Conservation (phyloP, 371 early-diverging fungal species). For the Mortierella sp. region DNA sequence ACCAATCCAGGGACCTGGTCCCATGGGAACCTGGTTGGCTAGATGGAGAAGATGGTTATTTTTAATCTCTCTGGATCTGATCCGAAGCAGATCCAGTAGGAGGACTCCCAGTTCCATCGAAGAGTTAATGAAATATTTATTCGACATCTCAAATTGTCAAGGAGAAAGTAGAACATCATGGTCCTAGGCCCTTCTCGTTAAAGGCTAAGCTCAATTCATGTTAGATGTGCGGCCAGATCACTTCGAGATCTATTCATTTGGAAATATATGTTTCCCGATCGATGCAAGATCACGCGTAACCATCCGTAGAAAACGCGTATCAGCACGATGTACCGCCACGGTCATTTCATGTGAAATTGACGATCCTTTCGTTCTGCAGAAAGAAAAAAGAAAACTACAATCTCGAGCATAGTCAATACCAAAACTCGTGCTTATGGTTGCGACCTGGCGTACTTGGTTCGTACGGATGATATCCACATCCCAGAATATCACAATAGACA, state of each 20-base stretch:
- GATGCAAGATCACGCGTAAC: not conserved
- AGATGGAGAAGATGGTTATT: not conserved
- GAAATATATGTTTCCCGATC: not conserved
- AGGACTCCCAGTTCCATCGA: not conserved
- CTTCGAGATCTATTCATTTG: slow-evolving; percentile 2
- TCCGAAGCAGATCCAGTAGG: slow-evolving; percentile 3
- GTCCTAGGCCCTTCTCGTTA: not conserved
- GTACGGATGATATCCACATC: not conserved
- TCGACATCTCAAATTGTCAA: slow-evolving; percentile 1
- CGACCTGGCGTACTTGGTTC: too few relatives aligned
- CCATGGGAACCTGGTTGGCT: not conserved
- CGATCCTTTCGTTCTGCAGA: not conserved
- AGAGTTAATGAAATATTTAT: not conserved
- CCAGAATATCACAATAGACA: not conserved
- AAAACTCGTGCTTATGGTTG: too few relatives aligned
- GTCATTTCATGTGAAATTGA: not conserved
- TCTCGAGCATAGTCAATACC: not conserved
- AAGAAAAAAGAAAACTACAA: not conserved
- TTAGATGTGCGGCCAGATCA: not conserved
- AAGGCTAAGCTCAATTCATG: not conserved
- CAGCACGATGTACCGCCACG: not conserved
- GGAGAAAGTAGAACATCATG: not conserved
- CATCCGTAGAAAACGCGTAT: slow-evolving; percentile 1
- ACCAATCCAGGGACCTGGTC: not conserved
- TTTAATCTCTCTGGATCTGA: not conserved